phyloP scores from a whole-genome alignment of 805 yeast species.

The Cyberlindnera euphorbiiphila region DNA sequence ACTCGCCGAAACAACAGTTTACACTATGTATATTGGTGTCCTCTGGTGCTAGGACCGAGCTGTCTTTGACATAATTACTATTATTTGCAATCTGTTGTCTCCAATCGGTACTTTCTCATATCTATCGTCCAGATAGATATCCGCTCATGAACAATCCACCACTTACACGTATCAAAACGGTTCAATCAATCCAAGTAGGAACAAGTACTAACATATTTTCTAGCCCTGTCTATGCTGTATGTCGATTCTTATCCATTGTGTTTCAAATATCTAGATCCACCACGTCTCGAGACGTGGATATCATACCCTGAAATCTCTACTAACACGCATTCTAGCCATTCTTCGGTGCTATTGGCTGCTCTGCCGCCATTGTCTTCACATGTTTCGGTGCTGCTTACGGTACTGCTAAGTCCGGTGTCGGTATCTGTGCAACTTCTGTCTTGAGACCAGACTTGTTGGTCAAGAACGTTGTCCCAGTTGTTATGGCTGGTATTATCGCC shows the following conservation, averaged over 20 bases:
- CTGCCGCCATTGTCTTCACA: constrained; percentile 98
- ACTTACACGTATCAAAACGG: no score
- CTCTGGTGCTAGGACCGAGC: no score
- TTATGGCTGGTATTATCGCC: constrained; percentile 99
- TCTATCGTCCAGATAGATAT: no score
- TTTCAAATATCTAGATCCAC: no score
- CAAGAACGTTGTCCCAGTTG: constrained; percentile 91
- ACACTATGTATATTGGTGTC: no score
- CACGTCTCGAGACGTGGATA: no score
- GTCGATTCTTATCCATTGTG: no score
- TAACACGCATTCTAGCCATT: constrained; percentile 51
- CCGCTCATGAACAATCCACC: no score
- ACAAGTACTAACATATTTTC: constrained; percentile 2
- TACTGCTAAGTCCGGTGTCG: constrained; percentile 98
- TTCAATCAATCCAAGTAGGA: not conserved
- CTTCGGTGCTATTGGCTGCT: constrained; percentile 99
- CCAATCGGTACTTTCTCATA: no score
- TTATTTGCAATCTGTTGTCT: no score
- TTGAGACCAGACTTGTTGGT: constrained; percentile 95
- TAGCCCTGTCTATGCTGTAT: constrained; percentile 67
- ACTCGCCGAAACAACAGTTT: not conserved
- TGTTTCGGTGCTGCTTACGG: constrained; percentile 99
- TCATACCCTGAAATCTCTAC: no score
- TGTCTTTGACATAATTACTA: no score
- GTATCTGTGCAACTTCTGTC: constrained; percentile 97